Base-by-base conservation (phyloP, 495 filamentous ascomycete species). In the Aspergillus nidulans region DNA sequence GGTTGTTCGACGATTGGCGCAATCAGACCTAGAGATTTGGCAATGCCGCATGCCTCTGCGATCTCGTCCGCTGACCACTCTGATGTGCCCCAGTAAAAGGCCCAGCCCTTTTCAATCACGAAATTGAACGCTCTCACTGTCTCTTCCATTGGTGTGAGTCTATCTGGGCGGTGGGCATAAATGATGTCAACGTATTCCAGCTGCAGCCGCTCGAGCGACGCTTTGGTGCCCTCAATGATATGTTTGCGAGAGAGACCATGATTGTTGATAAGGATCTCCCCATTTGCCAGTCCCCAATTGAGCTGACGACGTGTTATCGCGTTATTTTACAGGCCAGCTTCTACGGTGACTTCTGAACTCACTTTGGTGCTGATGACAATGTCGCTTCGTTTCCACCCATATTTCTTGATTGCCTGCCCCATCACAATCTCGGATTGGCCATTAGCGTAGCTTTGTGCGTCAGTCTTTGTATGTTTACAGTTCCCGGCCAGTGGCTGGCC, bases 41-140 rank as follows among this genome's bases (percentile, higher is more conserved):
- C 91, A 39, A 88, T 70, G 34, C 83, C 76, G 75, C 85, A 90
- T 7, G 91, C 91, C 52, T 86, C 77, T 6, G 83, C 78, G 62
- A 95, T 92, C 71, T 95, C 88, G 44, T 81, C 83, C 8, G 90
- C 89, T 49, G 77, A 79, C 91, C 91, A 95, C 73, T 92, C 89
- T 0, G 86, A 89, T 0, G 91, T 95, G 26, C 91, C 91, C 90
- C 91, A 96, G 78, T 95, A 94, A 67, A 94, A 86, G 25, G 86
- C 84, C 73, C 90, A 86, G 41, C 89, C 86, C 34, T 79, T 79
- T 67, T 85, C 76, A 62, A 95, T 90, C 25, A 87, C 69, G 63
- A 89, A 80, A 69, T 91, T 92, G 77, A 95, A 94, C 47, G 78
- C 90, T 51, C 90, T 82, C 34, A 95, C 90, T 21, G 83, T 83